Percentiles rank a stretch among this genome's conserved stretches.
These are phyloP conservation scores for Spirogloea muscicola DNA, from an alignment of 139 green algal species.

Conservation along the genomic window DNA sequence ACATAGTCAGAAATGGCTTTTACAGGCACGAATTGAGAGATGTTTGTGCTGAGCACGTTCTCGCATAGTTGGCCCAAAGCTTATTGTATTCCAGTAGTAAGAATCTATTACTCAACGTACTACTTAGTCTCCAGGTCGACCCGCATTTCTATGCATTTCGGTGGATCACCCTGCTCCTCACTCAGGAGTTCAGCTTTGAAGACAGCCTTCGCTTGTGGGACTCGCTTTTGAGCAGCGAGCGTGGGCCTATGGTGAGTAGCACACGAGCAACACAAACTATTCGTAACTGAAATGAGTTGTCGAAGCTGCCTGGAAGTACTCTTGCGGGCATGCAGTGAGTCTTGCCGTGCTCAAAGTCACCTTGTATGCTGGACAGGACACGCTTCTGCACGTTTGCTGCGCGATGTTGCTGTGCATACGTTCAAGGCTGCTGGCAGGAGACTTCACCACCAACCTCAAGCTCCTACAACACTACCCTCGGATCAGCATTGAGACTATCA, in stretches of 20 bases:
- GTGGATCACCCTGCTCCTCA: conserved; percentile 88
- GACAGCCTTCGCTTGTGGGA: conserved; percentile 79
- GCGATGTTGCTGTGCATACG: conserved; percentile 79
- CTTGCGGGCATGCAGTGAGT: neutral
- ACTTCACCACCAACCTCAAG: conserved; percentile 89
- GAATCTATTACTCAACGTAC: no score
- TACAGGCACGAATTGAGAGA: no score
- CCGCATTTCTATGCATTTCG: conserved; percentile 92
- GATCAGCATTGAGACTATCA: conserved; percentile 25
- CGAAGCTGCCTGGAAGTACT: no score
- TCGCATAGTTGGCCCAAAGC: no score
- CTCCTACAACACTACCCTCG: conserved; percentile 81
- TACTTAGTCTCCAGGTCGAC: conserved; percentile 63
- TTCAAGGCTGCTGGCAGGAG: conserved; percentile 65
- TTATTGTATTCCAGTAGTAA: no score
- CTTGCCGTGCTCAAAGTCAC: neutral
- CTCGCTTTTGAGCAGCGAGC: conserved; percentile 23
- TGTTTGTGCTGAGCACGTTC: no score
- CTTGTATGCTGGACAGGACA: conserved; percentile 23
- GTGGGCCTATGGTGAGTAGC: conserved; percentile 19
- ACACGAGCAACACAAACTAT: no score
- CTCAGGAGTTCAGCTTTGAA: conserved; percentile 83
- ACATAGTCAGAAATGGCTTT: no score
- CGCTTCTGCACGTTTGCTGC: conserved; percentile 73
- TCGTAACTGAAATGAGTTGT: no score